Evolutionary conservation across 768 basidiomycete genomes (phyloP).

Genomic region (Dacryopinax spathularia): DNA sequence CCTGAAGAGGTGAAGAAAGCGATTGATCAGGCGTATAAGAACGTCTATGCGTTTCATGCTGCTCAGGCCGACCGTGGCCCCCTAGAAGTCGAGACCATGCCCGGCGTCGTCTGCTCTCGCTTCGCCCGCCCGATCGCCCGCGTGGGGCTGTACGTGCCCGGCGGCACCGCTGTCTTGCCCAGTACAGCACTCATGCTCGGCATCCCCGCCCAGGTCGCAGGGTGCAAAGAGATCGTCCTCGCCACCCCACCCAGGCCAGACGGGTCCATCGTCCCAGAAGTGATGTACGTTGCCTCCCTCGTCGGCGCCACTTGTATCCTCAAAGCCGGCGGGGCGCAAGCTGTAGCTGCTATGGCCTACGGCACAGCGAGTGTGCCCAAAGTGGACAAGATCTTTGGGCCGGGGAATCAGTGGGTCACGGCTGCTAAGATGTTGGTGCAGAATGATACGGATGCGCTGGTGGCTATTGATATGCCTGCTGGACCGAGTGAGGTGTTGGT

Average conservation of each 20-base stretch:
- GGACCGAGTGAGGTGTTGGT: conserved; percentile 96
- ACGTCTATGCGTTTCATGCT: conserved; percentile 81
- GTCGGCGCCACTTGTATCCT: conserved; percentile 83
- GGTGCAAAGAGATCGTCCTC: conserved; percentile 79
- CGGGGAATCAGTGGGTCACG: conserved; percentile 99
- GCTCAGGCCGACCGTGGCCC: conserved; percentile 63
- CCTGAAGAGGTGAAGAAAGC: conserved; percentile 54
- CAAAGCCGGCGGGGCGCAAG: conserved; percentile 93
- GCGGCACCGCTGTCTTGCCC: conserved; percentile 90
- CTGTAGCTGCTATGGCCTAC: conserved; percentile 89
- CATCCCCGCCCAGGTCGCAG: conserved; percentile 93
- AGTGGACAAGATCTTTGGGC: conserved; percentile 98
- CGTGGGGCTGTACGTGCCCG: conserved; percentile 93
- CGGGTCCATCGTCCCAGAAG: conserved; percentile 89
- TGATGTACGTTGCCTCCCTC: conserved; percentile 87
- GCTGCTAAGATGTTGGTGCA: conserved; percentile 99
- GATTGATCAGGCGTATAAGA: conserved; percentile 80
- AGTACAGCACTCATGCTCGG: conserved; percentile 97
- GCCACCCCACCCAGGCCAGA: conserved; percentile 92
- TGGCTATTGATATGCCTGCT: conserved; percentile 98
- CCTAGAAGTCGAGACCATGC: conserved; percentile 89
- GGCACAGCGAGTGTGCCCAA: conserved; percentile 91
- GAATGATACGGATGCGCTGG: conserved; percentile 91
- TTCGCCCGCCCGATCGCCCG: conserved; percentile 91
- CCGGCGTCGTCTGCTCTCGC: conserved; percentile 88